Conservation (phyloP, 768 basidiomycete species). For the Infundibulicybe gibba region DNA sequence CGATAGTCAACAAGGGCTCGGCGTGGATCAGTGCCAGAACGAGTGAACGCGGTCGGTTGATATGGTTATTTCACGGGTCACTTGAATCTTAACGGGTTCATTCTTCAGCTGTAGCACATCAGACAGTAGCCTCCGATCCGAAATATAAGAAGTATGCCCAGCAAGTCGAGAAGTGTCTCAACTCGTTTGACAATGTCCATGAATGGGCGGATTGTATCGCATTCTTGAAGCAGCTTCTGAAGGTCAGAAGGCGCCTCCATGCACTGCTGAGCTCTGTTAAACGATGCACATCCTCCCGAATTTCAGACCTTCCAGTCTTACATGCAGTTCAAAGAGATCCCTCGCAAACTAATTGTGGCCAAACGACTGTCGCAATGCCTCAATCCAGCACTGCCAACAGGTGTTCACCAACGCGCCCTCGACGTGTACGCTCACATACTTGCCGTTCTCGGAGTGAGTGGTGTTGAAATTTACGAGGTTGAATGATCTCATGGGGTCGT, state of each 20-base stretch:
- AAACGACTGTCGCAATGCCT: slow-evolving; percentile 95
- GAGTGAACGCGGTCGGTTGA: slow-evolving; percentile 47
- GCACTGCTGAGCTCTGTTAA: background rate
- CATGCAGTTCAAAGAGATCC: slow-evolving; percentile 94
- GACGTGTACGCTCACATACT: slow-evolving; percentile 95
- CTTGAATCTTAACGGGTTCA: background rate
- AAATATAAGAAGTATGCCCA: slow-evolving; percentile 93
- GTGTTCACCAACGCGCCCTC: slow-evolving; percentile 93
- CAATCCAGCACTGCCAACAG: slow-evolving; percentile 95
- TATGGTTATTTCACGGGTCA: slow-evolving; percentile 1
- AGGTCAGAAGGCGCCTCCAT: slow-evolving; percentile 43
- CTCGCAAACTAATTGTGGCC: slow-evolving; percentile 88
- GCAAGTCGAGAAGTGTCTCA: slow-evolving; percentile 90
- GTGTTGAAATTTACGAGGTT: background rate
- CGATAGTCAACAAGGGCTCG: slow-evolving; percentile 32
- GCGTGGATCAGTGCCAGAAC: slow-evolving; percentile 37
- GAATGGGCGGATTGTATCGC: slow-evolving; percentile 99
- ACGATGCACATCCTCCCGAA: background rate
- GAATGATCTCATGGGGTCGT: slow-evolving; percentile 2
- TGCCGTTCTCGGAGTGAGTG: slow-evolving; percentile 81
- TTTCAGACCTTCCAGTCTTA: slow-evolving; percentile 87
- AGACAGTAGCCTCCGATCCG: slow-evolving; percentile 71
- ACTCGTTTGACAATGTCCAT: slow-evolving; percentile 91
- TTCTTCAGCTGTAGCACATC: slow-evolving; percentile 42
- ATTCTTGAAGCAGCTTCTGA: slow-evolving; percentile 90